These are phyloP conservation scores for Pythium diclinum DNA, from an alignment of 352 stramenopile species.

Conservation along the genomic window DNA sequence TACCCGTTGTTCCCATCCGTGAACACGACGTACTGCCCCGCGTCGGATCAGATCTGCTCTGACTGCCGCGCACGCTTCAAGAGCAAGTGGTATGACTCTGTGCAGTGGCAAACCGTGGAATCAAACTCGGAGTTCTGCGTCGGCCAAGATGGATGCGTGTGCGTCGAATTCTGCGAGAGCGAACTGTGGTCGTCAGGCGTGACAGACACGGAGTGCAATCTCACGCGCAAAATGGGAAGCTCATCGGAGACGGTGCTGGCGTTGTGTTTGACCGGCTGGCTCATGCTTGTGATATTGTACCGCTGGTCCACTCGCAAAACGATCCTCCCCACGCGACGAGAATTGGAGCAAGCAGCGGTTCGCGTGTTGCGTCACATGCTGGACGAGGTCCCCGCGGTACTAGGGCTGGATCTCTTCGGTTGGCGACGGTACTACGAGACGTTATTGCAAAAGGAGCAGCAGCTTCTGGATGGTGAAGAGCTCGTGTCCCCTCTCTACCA, in stretches of 20 bases:
- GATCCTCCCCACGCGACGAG: background rate
- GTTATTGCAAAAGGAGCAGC: background rate
- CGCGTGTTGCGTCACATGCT: background rate
- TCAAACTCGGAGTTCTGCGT: background rate
- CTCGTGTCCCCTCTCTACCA: background rate
- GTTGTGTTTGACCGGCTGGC: background rate
- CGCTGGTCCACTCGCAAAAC: background rate
- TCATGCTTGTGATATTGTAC: background rate
- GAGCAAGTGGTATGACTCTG: background rate
- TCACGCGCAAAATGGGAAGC: background rate
- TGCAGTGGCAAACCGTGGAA: background rate
- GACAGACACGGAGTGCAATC: too few species aligned
- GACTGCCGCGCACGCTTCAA: background rate
- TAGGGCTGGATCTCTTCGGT: background rate
- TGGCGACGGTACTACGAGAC: background rate
- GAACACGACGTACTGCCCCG: background rate
- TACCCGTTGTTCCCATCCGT: background rate
- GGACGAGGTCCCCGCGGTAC: background rate
- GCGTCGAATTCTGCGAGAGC: background rate
- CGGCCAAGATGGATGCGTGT: background rate
- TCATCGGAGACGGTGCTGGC: background rate
- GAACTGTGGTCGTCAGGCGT: background rate
- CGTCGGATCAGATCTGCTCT: background rate
- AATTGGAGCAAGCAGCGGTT: background rate
- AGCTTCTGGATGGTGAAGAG: background rate